Evolutionary conservation across 148 eudicot genomes (phyloP).

Genomic region (Rhododendron vialii): DNA sequence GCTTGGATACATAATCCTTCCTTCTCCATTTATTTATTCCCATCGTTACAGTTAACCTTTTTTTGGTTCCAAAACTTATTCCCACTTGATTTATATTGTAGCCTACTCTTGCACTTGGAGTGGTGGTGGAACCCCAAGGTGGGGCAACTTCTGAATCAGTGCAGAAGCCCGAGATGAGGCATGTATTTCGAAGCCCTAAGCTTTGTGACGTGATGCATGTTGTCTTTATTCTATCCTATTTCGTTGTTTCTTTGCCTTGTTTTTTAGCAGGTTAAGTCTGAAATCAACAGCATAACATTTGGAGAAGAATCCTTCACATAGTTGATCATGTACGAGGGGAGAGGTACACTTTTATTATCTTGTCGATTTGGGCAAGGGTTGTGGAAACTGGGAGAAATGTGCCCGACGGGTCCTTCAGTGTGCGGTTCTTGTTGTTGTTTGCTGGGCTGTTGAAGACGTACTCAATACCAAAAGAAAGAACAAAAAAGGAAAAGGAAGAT

Average conservation of each 20-base stretch:
- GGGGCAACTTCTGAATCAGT: constrained; percentile 36
- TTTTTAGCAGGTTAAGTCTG: constrained; percentile 44
- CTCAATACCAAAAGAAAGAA: not conserved
- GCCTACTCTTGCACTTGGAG: constrained; percentile 45
- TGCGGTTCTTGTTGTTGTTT: not conserved
- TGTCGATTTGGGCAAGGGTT: not conserved
- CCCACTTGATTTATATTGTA: constrained; percentile 20
- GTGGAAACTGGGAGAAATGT: not conserved
- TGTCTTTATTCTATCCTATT: constrained; percentile 30
- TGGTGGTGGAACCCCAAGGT: constrained; percentile 56
- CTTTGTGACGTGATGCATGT: constrained; percentile 25
- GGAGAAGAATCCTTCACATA: not conserved
- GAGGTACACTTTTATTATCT: not conserved
- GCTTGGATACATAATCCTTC: constrained; percentile 14
- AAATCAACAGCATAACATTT: constrained; percentile 20
- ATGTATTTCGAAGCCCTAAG: constrained; percentile 35
- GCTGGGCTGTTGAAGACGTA: not conserved
- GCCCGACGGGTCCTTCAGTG: not conserved
- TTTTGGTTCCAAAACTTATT: not conserved
- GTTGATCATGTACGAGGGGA: not conserved
- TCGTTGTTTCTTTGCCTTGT: constrained; percentile 21
- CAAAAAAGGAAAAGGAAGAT: not conserved
- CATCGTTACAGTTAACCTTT: not conserved
- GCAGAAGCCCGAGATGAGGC: constrained; percentile 56
- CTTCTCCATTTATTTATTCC: not conserved